phyloP scores from a whole-genome alignment of 179 eudicot species.

The Silene vulgaris region DNA sequence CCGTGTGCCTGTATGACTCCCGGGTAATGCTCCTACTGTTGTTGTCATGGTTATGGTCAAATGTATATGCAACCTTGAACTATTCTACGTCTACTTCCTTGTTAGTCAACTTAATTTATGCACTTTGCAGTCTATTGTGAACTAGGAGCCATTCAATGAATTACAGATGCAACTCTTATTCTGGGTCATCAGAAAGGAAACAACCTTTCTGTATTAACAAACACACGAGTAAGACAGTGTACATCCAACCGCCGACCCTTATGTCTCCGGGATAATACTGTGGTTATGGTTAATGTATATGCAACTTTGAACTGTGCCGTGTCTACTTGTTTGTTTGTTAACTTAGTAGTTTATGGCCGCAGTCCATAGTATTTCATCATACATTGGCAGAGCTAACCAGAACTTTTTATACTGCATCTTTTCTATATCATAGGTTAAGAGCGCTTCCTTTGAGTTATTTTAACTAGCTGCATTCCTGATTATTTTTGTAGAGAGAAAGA shows the following conservation, averaged over 20 bases:
- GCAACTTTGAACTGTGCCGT: constrained; percentile 5
- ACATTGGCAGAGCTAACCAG: neutral
- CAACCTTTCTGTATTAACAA: neutral
- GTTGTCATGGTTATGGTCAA: neutral
- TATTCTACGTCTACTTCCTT: neutral
- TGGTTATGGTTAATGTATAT: constrained; percentile 6
- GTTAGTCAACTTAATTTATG: neutral
- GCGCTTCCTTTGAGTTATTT: neutral
- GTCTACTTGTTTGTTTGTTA: neutral
- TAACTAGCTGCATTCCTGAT: neutral
- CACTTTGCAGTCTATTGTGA: neutral
- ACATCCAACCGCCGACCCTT: neutral
- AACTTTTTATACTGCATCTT: neutral
- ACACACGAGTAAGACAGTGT: neutral
- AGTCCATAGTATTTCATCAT: neutral
- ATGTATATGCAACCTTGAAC: constrained; percentile 1
- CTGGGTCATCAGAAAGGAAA: neutral
- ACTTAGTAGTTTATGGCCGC: neutral
- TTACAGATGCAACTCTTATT: neutral
- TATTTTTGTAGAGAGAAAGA: constrained; percentile 62
- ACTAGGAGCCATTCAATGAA: neutral
- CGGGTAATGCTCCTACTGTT: neutral
- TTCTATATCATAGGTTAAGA: neutral
- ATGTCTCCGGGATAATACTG: neutral
- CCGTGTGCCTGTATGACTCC: neutral